These are phyloP conservation scores for Bromus sterilis DNA, from an alignment of 176 grass and related monocot genomes.

Conservation along the genomic window DNA sequence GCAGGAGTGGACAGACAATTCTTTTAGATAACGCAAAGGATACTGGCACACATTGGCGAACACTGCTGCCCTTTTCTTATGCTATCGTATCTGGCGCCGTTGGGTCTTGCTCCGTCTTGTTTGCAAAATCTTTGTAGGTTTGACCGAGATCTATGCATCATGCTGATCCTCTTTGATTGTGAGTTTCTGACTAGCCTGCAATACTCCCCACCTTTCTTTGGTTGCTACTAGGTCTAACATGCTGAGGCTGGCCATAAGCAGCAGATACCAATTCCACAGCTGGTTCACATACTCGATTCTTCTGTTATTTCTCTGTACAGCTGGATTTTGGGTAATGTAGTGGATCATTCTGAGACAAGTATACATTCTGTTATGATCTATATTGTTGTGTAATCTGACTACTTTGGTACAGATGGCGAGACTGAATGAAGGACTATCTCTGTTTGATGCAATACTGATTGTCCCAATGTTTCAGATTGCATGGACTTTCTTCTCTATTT, in stretches of 20 bases:
- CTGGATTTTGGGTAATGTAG: slow-evolving; percentile 95
- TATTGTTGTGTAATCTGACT: slow-evolving; percentile 23
- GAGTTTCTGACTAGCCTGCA: slow-evolving; percentile 24
- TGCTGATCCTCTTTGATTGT: slow-evolving; percentile 9
- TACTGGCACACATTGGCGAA: slow-evolving; percentile 57
- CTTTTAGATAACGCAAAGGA: slow-evolving; percentile 56
- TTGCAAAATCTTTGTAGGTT: slow-evolving; percentile 97
- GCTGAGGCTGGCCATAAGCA: slow-evolving; percentile 87
- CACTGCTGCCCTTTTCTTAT: slow-evolving; percentile 93
- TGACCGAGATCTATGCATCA: slow-evolving; percentile 9
- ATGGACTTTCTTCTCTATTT: slow-evolving; percentile 99
- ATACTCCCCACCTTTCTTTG: not conserved
- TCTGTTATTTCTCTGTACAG: slow-evolving; percentile 80
- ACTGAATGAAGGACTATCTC: slow-evolving; percentile 92
- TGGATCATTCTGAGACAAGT: not conserved
- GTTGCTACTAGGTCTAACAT: slow-evolving; percentile 74
- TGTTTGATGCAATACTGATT: slow-evolving; percentile 95
- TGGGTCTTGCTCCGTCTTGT: slow-evolving; percentile 96
- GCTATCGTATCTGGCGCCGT: slow-evolving; percentile 90
- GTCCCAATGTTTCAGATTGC: slow-evolving; percentile 99
- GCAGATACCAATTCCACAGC: slow-evolving; percentile 84
- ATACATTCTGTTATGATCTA: not conserved
- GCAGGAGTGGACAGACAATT: slow-evolving; percentile 70
- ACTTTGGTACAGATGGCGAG: slow-evolving; percentile 73
- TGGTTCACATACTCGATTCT: slow-evolving; percentile 95